Percentiles rank a stretch among this genome's conserved stretches.
Evolutionary conservation across 2,329 filamentous ascomycete species (phyloP).

Genomic region (Colletotrichum orbiculare): DNA sequence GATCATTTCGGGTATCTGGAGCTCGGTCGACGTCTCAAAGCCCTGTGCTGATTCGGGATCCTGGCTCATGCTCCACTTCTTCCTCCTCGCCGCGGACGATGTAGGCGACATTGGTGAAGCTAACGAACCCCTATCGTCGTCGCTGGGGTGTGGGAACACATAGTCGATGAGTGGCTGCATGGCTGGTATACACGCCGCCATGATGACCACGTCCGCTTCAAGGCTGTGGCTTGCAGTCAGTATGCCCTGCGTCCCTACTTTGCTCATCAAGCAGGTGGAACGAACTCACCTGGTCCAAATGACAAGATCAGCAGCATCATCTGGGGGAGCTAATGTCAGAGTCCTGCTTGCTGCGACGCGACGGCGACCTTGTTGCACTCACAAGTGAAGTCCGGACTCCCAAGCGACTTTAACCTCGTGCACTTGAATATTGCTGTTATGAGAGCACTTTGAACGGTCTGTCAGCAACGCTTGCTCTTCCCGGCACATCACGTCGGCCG

Average conservation of each 20-base stretch:
- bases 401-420: constrained; percentile 47
- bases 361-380: constrained; percentile 26
- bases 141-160: constrained; percentile 10
- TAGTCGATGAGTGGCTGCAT: constrained; percentile 43
- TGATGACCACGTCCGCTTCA: constrained; percentile 48
- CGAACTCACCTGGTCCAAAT: constrained; percentile 21
- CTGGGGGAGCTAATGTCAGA: neutral
- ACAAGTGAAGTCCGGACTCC: constrained; percentile 41
- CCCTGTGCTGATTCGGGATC: constrained; percentile 12
- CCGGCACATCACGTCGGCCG: neutral
- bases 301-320: constrained; percentile 21
- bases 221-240: constrained; percentile 39
- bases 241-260: too few relatives aligned
- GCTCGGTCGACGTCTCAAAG: neutral
- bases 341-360: neutral
- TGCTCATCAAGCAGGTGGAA: neutral
- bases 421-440: constrained; percentile 47
- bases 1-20: constrained; percentile 18
- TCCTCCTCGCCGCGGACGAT: constrained; percentile 1
- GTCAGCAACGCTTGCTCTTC: neutral
- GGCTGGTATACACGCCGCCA: constrained; percentile 48
- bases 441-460: constrained; percentile 34
- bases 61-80: neutral
- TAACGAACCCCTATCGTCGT: neutral
- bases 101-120: neutral